A percentile compares a stretch with the other conserved stretches of the same genome.
Evolutionary conservation across 495 filamentous ascomycete species (phyloP).

Genomic region (Aspergillus sclerotioniger): DNA sequence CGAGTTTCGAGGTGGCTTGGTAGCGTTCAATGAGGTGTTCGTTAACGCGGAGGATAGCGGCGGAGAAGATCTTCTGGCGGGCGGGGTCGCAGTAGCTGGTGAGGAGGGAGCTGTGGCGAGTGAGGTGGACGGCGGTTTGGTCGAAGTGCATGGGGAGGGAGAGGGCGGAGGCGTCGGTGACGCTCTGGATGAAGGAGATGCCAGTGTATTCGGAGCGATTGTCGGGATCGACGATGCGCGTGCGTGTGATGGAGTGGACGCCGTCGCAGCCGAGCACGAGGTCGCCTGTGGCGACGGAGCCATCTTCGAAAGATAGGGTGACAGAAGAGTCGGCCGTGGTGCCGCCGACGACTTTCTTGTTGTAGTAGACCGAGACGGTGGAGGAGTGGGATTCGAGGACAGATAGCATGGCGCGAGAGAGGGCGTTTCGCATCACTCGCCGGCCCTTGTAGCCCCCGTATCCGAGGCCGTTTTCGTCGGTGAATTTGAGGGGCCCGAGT

Average conservation of each 20-base stretch:
- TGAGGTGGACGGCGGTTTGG: conserved; percentile 36
- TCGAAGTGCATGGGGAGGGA: conserved; percentile 30
- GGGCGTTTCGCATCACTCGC: conserved; percentile 24
- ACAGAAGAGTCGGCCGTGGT: conserved; percentile 18
- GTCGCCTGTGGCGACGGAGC: conserved; percentile 36
- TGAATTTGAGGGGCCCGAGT: conserved; percentile 22
- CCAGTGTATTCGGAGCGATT: conserved; percentile 16
- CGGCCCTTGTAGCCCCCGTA: conserved; percentile 34
- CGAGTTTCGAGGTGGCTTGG: conserved; percentile 11
- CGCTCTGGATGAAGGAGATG: conserved; percentile 19
- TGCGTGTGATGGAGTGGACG: conserved; percentile 50
- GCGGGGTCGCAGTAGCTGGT: conserved; percentile 31
- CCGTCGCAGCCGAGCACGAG: conserved; percentile 55
- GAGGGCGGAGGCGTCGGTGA: conserved; percentile 5
- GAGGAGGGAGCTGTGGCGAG: conserved; percentile 40
- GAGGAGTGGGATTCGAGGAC: conserved; percentile 10
- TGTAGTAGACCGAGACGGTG: conserved; percentile 16
- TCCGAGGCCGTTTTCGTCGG: conserved; percentile 30
- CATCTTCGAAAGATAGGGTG: conserved; percentile 41
- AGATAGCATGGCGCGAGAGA: conserved; percentile 22
- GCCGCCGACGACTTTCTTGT: conserved; percentile 16
- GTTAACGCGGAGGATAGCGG: conserved; percentile 17
- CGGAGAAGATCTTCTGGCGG: conserved; percentile 13
- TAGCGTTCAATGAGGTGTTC: conserved; percentile 14
- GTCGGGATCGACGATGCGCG: conserved; percentile 28